Evolutionary conservation across 2,329 filamentous ascomycete species (phyloP), one percentile per base, ranked within the genome.

Genomic region (Fusarium xylarioides): DNA sequence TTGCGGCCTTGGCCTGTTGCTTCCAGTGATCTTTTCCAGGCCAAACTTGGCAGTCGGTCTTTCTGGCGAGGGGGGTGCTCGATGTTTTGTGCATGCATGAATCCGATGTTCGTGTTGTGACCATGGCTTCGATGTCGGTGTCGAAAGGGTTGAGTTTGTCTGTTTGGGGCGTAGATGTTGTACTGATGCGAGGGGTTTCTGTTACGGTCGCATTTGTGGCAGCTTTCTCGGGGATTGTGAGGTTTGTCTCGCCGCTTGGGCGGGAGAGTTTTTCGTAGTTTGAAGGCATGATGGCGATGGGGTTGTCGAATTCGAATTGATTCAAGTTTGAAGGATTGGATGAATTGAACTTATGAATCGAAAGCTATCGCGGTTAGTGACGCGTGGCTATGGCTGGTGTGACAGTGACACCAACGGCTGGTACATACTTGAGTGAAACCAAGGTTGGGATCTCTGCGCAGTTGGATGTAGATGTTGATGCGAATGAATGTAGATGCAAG

Each of bases 21-120:
- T 87, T 88, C 88, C 89, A 90, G 77, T 90, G 86, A 30, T 86
- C 84, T 77, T 89, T 86, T 63, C 87, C 86, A 10, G 89, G 89
- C 89, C 89, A 91, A 23, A 90, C 87, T 49, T 86, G 83, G 75
- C 85, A 87, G 68, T 91, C 87, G 56, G 78, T 81, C 67, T 83
- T 83, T 60, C 84, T 74, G 26, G 73, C 70, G 34, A 79, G 66
- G 14, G 77, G 70, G 42, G 76, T 79, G 56, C 68, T 74, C 11
- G 77, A 73, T 30, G 68, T 68, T 50, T 75, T 86, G 81, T 72
- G 75, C 28, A 77, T 77, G 64, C 81, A 82, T 53, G 63, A 71
- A 4, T 77, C 76, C 23, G 73, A 71, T 5, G 72, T 76, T 23
- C 69, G 57, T 5, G 71, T 69, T 19, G 85, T 81, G 49, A 85